Conservation (phyloP, 306 rosid species). For the Benincasa hispida region DNA sequence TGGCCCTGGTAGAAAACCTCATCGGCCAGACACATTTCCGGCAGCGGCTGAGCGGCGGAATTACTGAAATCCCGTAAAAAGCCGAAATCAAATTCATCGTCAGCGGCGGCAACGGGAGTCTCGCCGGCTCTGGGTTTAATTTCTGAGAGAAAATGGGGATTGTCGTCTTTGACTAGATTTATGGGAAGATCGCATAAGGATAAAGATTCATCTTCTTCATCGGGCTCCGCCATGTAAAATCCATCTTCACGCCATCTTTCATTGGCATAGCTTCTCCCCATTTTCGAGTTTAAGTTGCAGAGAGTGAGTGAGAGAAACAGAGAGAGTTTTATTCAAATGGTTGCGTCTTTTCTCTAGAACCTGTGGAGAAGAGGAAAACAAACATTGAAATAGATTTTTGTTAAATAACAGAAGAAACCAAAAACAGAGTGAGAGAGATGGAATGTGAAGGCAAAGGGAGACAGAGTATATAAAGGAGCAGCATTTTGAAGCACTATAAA, state of each 20-base stretch:
- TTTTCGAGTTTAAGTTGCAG: neutral
- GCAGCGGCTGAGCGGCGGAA: conserved; percentile 16
- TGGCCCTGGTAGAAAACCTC: conserved; percentile 73
- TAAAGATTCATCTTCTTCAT: conserved; percentile 47
- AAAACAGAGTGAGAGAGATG: conserved; percentile 14
- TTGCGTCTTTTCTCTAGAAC: neutral
- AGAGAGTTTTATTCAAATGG: neutral
- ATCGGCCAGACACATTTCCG: conserved; percentile 69
- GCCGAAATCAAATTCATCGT: conserved; percentile 47
- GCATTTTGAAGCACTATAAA: neutral
- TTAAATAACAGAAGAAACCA: neutral
- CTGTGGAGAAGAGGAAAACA: neutral
- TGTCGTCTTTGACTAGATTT: conserved; percentile 11
- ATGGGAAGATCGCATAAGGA: conserved; percentile 70
- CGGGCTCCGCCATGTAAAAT: neutral
- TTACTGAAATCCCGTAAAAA: conserved; percentile 10
- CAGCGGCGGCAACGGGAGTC: neutral
- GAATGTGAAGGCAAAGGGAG: conserved; percentile 23
- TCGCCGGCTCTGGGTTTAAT: neutral
- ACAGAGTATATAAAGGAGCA: conserved; percentile 4
- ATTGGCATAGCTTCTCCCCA: conserved; percentile 23
- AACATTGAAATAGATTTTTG: neutral
- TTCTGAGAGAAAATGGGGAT: neutral
- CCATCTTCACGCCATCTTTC: conserved; percentile 4
- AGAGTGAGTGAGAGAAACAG: neutral